A percentile compares a stretch with the other conserved stretches of the same genome.
Evolutionary conservation across 306 rosid genomes (phyloP).

Genomic region (Pachyrhizus erosus): DNA sequence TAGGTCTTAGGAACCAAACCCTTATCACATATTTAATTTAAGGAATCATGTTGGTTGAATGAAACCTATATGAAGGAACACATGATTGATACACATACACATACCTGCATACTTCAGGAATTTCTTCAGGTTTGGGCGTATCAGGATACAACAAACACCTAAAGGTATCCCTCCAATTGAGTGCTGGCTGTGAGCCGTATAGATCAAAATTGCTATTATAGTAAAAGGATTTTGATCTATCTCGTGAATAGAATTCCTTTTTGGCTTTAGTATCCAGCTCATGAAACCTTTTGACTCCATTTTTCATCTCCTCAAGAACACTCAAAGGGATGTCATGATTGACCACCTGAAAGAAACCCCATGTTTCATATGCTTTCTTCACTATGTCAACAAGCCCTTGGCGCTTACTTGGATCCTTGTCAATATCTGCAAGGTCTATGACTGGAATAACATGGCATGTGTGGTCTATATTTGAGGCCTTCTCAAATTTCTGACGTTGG

Average conservation of each 20-base stretch:
- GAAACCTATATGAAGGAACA: neutral
- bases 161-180: constrained; percentile 50
- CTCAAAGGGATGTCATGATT: constrained; percentile 46
- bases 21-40: too few relatives aligned
- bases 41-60: neutral
- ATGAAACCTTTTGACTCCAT: constrained; percentile 44
- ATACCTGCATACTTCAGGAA: constrained; percentile 49
- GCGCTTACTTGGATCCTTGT: constrained; percentile 8
- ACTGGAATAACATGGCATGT: constrained; percentile 45
- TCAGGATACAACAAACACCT: constrained; percentile 37
- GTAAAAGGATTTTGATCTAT: neutral
- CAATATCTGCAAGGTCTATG: constrained; percentile 47
- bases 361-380: constrained; percentile 43
- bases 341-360: constrained; percentile 54
- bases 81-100: neutral
- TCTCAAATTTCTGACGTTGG: constrained; percentile 23
- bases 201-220: constrained; percentile 53
- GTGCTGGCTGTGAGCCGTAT: constrained; percentile 44
- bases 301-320: constrained; percentile 50
- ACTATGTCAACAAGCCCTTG: constrained; percentile 24
- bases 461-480: constrained; percentile 15
- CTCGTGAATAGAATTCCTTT: constrained; percentile 34
- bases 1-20: neutral
- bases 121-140: constrained; percentile 35
- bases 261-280: constrained; percentile 33